Evolutionary conservation across 2,329 filamentous ascomycete species (phyloP).

Genomic region (Chaetomium sp.): DNA sequence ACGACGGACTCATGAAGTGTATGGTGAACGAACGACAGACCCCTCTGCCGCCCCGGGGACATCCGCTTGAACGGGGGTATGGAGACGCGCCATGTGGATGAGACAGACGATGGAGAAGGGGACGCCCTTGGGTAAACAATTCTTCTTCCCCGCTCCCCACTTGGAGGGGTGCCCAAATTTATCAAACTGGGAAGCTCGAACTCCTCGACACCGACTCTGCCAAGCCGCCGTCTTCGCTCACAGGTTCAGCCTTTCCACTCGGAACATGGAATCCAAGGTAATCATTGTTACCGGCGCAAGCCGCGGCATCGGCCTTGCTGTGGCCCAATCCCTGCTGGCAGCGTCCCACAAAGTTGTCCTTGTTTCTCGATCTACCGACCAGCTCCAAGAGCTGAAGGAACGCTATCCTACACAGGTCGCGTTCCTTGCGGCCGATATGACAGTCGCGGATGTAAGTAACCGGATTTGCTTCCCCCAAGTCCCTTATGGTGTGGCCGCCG

Average conservation of each 20-base stretch:
- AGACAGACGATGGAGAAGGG: slow-evolving; percentile 3
- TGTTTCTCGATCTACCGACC: slow-evolving; percentile 56
- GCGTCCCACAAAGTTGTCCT: slow-evolving; percentile 61
- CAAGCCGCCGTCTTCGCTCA: slow-evolving; percentile 8
- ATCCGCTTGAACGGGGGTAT: slow-evolving; percentile 16
- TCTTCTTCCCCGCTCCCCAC: slow-evolving; percentile 26
- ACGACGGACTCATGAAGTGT: background rate
- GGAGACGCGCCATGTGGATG: slow-evolving; percentile 9
- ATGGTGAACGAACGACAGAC: background rate
- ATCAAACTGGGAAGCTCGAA: slow-evolving; percentile 1
- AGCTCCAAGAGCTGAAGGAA: slow-evolving; percentile 54
- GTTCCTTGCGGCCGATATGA: slow-evolving; percentile 58
- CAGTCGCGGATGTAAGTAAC: slow-evolving; percentile 50
- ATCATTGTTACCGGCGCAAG: slow-evolving; percentile 71
- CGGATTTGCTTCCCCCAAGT: background rate
- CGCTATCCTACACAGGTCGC: slow-evolving; percentile 57
- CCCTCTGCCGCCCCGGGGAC: background rate
- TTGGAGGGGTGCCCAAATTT: slow-evolving; percentile 22
- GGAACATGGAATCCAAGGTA: slow-evolving; percentile 55
- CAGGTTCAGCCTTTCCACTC: background rate
- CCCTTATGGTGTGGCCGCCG: background rate
- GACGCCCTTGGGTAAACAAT: slow-evolving; percentile 22
- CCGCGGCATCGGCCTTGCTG: slow-evolving; percentile 62
- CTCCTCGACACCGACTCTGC: background rate
- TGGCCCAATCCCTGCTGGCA: slow-evolving; percentile 54